These are phyloP conservation scores for Cyberlindnera sargentensis DNA, from an alignment of 805 yeast genomes.

Conservation along the genomic window DNA sequence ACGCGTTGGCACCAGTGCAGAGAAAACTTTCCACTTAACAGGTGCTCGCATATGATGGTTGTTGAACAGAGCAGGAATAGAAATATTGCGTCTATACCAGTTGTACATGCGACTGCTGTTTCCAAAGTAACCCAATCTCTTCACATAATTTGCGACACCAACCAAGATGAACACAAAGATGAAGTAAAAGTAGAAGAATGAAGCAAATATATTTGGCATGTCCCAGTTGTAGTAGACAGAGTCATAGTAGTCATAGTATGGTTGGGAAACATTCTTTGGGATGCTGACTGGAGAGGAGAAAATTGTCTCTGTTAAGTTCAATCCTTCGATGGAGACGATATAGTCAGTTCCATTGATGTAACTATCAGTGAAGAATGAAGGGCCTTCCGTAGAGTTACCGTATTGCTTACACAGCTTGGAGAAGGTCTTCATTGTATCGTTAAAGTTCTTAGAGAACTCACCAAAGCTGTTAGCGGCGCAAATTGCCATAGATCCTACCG, in stretches of 20 bases:
- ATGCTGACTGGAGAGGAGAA: constrained; percentile 11
- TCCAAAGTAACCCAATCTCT: constrained; percentile 14
- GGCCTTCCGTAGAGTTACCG: neutral
- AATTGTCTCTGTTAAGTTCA: constrained; percentile 4
- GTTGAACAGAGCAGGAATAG: constrained; percentile 18
- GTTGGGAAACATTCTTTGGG: neutral
- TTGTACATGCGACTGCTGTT: constrained; percentile 11
- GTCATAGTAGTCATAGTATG: constrained; percentile 2
- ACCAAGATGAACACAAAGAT: constrained; percentile 31
- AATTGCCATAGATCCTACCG: constrained; percentile 5
- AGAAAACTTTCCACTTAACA: neutral
- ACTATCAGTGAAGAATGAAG: constrained; percentile 18
- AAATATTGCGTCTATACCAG: constrained; percentile 15
- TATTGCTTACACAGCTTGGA: neutral
- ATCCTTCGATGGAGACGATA: constrained; percentile 4
- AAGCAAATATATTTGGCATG: constrained; percentile 18
- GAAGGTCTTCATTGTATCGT: constrained; percentile 5
- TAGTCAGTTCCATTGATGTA: constrained; percentile 27
- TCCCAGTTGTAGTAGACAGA: constrained; percentile 15
- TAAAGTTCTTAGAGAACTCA: constrained; percentile 8
- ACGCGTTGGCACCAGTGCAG: constrained; percentile 19
- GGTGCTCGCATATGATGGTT: constrained; percentile 11
- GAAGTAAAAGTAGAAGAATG: constrained; percentile 33
- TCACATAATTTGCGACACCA: constrained; percentile 27
- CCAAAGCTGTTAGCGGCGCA: constrained; percentile 10